These are phyloP conservation scores for Cyclotella choctawhatcheeana DNA, from an alignment of 108 stramenopile species.

Conservation along the genomic window DNA sequence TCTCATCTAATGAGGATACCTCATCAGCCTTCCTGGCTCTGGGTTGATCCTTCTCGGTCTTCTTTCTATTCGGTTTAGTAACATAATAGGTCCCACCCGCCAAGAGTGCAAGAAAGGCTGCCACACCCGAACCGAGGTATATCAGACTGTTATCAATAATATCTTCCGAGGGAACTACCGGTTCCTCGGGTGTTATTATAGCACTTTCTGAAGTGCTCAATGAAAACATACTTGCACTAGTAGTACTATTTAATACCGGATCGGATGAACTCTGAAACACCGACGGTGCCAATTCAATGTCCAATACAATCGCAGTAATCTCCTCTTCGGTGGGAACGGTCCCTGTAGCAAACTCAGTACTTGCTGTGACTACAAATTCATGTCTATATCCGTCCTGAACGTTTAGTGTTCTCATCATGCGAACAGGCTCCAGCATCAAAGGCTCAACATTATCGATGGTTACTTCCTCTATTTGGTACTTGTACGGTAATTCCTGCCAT, in stretches of 20 bases:
- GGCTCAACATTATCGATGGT: neutral
- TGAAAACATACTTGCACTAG: neutral
- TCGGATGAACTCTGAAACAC: neutral
- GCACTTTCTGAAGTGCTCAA: neutral
- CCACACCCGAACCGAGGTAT: neutral
- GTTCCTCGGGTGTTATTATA: neutral
- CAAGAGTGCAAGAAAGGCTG: neutral
- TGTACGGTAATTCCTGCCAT: neutral
- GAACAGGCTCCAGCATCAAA: neutral
- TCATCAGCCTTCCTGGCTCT: neutral
- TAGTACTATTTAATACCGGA: neutral
- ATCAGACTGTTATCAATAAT: neutral
- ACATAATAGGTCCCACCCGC: neutral
- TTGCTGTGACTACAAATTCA: constrained; percentile 1
- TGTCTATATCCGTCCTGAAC: neutral
- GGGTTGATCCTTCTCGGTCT: neutral
- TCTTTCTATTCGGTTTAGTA: neutral
- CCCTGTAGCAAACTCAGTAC: neutral
- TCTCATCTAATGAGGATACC: neutral
- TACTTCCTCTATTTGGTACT: neutral
- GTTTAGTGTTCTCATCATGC: neutral
- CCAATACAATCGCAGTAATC: neutral
- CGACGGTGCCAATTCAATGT: neutral
- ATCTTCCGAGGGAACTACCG: neutral
- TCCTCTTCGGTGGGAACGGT: neutral